Percentiles rank a stretch among this genome's conserved stretches.
Conservation (phyloP, 768 basidiomycete species). For the Termitomyces heimii region DNA sequence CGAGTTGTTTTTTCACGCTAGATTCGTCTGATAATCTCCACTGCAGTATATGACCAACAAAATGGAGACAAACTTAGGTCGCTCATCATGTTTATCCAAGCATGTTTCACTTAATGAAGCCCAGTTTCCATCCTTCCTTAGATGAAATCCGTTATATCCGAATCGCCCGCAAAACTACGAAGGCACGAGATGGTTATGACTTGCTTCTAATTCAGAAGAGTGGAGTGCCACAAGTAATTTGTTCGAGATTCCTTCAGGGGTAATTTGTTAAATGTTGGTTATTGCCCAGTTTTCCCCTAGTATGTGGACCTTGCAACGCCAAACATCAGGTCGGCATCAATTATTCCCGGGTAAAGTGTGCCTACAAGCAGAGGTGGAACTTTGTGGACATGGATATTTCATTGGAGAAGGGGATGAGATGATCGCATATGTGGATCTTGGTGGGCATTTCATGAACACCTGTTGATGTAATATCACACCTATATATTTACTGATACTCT, state of each 20-base stretch:
- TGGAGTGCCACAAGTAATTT: background rate
- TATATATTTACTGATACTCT: background rate
- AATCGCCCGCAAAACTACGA: background rate
- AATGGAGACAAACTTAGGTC: constrained; percentile 1
- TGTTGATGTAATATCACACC: background rate
- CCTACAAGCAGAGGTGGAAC: background rate
- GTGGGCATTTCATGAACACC: background rate
- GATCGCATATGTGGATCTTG: constrained; percentile 5
- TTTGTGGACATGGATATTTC: constrained; percentile 1
- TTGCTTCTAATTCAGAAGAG: constrained; percentile 7
- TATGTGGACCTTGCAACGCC: constrained; percentile 6
- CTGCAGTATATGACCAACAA: constrained; percentile 6
- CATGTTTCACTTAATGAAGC: background rate
- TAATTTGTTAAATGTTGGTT: background rate
- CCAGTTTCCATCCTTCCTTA: constrained; percentile 5
- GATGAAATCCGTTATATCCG: constrained; percentile 8
- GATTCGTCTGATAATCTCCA: background rate
- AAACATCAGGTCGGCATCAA: background rate
- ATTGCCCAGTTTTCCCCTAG: background rate
- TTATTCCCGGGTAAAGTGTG: background rate
- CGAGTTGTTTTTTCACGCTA: background rate
- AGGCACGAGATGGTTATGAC: constrained; percentile 2
- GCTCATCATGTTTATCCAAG: background rate
- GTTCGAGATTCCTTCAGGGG: too few relatives aligned
- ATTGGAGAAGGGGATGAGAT: constrained; percentile 9